Evolutionary conservation across 257 asterid species (phyloP).

Genomic region (Solanum tacnaense): DNA sequence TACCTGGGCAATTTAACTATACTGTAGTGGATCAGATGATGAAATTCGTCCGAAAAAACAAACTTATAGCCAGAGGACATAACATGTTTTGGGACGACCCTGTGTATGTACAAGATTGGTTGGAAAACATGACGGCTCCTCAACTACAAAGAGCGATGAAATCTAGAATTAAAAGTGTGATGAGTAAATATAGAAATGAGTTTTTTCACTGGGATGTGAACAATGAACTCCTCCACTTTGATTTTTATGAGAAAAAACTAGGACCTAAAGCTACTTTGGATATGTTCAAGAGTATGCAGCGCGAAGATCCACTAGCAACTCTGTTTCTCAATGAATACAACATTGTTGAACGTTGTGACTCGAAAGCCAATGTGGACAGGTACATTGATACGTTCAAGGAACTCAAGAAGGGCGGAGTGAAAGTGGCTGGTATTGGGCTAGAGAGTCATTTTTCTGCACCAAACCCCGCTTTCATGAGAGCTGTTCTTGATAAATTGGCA

Average conservation of each 20-base stretch:
- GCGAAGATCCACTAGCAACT: conserved; percentile 42
- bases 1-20: conserved; percentile 39
- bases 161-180: conserved; percentile 35
- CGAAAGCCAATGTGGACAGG: conserved; percentile 28
- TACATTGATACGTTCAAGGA: conserved; percentile 28
- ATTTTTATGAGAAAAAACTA: conserved; percentile 43
- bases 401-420: conserved; percentile 21
- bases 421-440: neutral
- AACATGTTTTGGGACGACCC: conserved; percentile 62
- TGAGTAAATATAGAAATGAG: conserved; percentile 37
- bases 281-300: conserved; percentile 27
- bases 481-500: neutral
- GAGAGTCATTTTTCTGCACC: neutral
- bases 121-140: conserved; percentile 24
- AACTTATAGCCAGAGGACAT: conserved; percentile 54
- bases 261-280: conserved; percentile 41
- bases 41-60: conserved; percentile 28
- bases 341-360: conserved; percentile 45
- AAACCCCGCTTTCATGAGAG: neutral
- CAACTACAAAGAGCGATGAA: conserved; percentile 27
- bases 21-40: conserved; percentile 49
- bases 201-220: conserved; percentile 74
- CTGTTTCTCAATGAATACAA: conserved; percentile 55
- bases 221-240: conserved; percentile 58
- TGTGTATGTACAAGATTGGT: conserved; percentile 36